Percentiles rank a stretch among this genome's conserved stretches.
These are phyloP conservation scores for Inonotus obliquus DNA, from an alignment of 1,284 basidiomycete species.

Conservation along the genomic window DNA sequence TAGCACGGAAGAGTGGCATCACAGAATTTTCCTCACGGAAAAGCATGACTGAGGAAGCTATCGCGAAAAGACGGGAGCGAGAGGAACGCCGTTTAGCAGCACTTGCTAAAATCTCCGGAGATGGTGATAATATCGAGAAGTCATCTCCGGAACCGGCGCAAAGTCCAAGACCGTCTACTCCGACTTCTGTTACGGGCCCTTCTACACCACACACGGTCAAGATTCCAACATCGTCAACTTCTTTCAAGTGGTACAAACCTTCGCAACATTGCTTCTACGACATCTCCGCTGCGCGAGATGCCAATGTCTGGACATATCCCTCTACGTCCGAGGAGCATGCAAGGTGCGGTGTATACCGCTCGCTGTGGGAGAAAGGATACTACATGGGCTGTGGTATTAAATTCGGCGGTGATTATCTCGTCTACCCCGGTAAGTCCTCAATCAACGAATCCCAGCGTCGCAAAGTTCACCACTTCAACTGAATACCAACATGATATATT, in stretches of 20 bases:
- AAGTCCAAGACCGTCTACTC: slow-evolving; percentile 24
- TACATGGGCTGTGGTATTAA: slow-evolving; percentile 86
- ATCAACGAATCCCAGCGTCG: background rate
- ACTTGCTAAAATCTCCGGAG: slow-evolving; percentile 29
- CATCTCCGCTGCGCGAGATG: slow-evolving; percentile 55
- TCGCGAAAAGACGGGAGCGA: slow-evolving; percentile 64
- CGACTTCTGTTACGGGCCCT: slow-evolving; percentile 18
- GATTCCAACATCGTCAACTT: slow-evolving; percentile 57
- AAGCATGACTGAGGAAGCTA: slow-evolving; percentile 55
- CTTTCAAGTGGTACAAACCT: slow-evolving; percentile 58
- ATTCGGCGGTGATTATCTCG: slow-evolving; percentile 94
- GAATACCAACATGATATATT: background rate
- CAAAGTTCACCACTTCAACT: background rate
- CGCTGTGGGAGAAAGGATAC: slow-evolving; percentile 76
- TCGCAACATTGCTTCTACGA: slow-evolving; percentile 42
- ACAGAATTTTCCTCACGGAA: slow-evolving; percentile 41
- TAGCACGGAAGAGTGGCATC: slow-evolving; percentile 40
- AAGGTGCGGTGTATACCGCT: slow-evolving; percentile 74
- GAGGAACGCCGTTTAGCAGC: slow-evolving; percentile 48
- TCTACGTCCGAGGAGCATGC: slow-evolving; percentile 59
- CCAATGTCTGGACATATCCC: slow-evolving; percentile 79
- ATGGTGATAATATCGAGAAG: slow-evolving; percentile 25
- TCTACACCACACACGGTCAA: slow-evolving; percentile 47
- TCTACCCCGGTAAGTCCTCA: slow-evolving; percentile 80
- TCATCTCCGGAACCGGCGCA: slow-evolving; percentile 9